Evolutionary conservation across 1,284 basidiomycete genomes (phyloP), one percentile per base, ranked within the genome.

Genomic region (Stereum hirsutum): DNA sequence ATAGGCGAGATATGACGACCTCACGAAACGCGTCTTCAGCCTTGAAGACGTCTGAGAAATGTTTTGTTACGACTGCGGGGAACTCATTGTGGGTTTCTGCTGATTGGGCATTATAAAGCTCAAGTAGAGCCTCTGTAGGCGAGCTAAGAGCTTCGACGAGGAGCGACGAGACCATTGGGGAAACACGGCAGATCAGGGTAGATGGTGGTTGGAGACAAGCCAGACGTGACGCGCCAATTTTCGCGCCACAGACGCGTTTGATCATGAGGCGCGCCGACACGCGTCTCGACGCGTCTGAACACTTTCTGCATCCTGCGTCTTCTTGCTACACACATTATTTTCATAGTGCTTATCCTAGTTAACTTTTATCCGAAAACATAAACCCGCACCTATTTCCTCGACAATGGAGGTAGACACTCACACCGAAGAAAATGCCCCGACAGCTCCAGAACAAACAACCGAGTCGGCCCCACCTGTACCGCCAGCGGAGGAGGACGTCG

Each of bases 31-130:
- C 64, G 47, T 65, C 65, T 8, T 57, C 51, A 6, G 64, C 46
- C 24, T 52, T 47, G 55, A 77, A 78, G 25, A 77, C 50, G 3
- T 58, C 42, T 10, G 64, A 55, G 53, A 82, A 83, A 52, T 83
- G 69, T 8, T 51, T 54, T 0, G 70, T 50, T 17, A 80, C 78
- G 10, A 59, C 58, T 10, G 55, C 54, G 1, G 75, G 72, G 46
- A 83, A 74, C 25, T 61, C 52, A 28, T 61, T 39, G 50, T 39
- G 52, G 24, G 46, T 26, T 49, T 44, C 31, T 35, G 51, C 51
- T 17, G 49, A 43, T 19, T 49, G 45, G 6, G 50, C 43, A 25
- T 62, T 46, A 53, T 70, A 74, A 8, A 82, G 62, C 15, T 69
- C 66, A 37, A 64, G 56, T n/a, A 82, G 54, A 38, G 64, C 63